Evolutionary conservation across 805 yeast genomes (phyloP).

Genomic region (Starmerella apis): DNA sequence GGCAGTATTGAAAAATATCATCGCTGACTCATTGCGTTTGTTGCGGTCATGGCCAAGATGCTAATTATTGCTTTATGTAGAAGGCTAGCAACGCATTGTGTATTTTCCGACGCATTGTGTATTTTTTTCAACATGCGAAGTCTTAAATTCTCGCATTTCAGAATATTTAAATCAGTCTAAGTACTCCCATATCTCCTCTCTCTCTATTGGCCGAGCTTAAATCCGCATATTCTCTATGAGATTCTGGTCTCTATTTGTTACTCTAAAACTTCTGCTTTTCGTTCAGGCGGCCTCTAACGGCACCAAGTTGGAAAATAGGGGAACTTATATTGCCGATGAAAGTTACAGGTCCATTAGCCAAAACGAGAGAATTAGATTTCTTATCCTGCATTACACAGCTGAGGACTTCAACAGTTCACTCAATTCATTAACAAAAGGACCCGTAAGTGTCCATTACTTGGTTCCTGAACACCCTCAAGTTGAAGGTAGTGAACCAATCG

Average conservation of each 20-base stretch:
- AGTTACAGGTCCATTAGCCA: not conserved
- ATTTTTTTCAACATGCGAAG: not conserved
- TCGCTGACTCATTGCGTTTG: no score
- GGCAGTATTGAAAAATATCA: no score
- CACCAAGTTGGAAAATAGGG: not conserved
- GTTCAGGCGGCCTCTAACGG: not conserved
- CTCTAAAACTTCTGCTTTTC: not conserved
- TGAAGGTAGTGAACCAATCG: not conserved
- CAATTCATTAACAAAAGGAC: not conserved
- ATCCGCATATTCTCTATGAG: not conserved
- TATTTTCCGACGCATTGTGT: not conserved
- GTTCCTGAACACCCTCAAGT: constrained; percentile 1
- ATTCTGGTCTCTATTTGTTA: not conserved
- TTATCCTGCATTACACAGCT: constrained; percentile 1
- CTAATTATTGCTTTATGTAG: no score
- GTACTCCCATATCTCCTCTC: no score
- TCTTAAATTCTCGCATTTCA: no score
- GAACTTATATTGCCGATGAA: constrained; percentile 2
- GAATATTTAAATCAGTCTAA: no score
- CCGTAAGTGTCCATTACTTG: not conserved
- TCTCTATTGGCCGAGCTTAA: no score
- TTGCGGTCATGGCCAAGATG: no score
- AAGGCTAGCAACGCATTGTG: not conserved
- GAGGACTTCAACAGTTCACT: not conserved
- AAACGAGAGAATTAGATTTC: not conserved